Evolutionary conservation across 2,329 filamentous ascomycete genomes (phyloP).

Genomic region (Arthroderma sp.): DNA sequence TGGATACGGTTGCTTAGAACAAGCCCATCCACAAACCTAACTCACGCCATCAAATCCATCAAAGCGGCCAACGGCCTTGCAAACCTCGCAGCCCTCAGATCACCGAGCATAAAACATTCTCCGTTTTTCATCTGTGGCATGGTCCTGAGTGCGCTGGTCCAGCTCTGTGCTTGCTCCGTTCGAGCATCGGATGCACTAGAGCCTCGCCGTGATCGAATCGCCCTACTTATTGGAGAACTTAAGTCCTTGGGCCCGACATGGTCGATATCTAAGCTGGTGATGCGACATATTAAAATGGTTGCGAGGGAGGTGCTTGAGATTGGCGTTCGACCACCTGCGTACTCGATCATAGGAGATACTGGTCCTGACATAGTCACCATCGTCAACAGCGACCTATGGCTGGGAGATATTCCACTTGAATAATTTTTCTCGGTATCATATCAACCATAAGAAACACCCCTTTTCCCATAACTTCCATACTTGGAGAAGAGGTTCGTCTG

Average conservation of each 20-base stretch:
- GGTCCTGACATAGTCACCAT: constrained; percentile 14
- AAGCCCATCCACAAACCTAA: constrained; percentile 31
- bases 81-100: constrained; percentile 51
- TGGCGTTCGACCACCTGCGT: constrained; percentile 21
- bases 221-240: constrained; percentile 65
- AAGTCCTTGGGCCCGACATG: constrained; percentile 58
- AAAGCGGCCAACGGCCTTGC: constrained; percentile 67
- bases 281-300: constrained; percentile 62
- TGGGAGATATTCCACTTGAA: constrained; percentile 14
- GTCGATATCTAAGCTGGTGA: constrained; percentile 58
- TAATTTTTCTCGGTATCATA: neutral
- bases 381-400: constrained; percentile 15
- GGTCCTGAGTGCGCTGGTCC: constrained; percentile 66
- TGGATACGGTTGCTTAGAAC: constrained; percentile 29
- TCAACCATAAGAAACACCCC: neutral
- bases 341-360: constrained; percentile 8
- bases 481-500: neutral
- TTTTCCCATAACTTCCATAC: neutral
- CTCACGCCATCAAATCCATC: constrained; percentile 68
- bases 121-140: constrained; percentile 76
- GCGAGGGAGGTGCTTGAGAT: constrained; percentile 57
- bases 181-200: constrained; percentile 47
- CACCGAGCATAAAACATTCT: constrained; percentile 57
- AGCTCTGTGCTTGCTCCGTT: constrained; percentile 64
- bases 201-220: constrained; percentile 54